Conservation (phyloP, 2,329 filamentous ascomycete genomes). For the Talaromyces marneffei region DNA sequence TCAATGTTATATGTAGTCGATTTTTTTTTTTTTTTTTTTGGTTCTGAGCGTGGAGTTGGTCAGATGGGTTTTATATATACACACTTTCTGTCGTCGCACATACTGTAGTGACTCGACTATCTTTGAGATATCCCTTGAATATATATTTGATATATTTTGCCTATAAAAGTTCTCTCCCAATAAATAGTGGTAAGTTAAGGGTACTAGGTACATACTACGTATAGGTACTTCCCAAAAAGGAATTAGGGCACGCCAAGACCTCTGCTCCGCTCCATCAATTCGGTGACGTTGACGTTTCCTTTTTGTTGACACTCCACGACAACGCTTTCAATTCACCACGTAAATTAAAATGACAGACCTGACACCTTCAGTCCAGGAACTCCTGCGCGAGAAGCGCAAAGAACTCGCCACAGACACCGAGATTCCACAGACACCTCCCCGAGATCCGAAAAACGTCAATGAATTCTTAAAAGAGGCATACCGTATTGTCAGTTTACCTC, state of each 20-base stretch:
- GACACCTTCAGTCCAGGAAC: conserved; percentile 31
- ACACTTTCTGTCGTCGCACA: background rate
- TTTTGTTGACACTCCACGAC: background rate
- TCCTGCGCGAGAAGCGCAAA: conserved; percentile 27
- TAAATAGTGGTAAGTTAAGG: background rate
- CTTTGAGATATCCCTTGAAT: conserved; percentile 5
- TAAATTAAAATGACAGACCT: conserved; percentile 35
- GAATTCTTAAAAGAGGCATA: conserved; percentile 92
- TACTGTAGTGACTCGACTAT: background rate
- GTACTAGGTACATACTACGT: too few relatives aligned
- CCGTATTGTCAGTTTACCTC: conserved; percentile 59
- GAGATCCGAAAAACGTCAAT: conserved; percentile 50
- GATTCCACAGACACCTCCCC: conserved; percentile 31
- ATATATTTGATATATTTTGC: background rate
- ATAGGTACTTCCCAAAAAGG: background rate
- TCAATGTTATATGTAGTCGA: background rate
- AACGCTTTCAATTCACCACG: background rate
- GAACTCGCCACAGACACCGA: conserved; percentile 12
- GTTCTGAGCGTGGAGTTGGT: conserved; percentile 11
- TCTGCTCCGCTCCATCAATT: background rate
- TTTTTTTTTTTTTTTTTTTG: background rate
- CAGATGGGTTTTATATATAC: conserved; percentile 4
- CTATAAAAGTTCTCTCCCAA: background rate
- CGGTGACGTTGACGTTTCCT: conserved; percentile 14
- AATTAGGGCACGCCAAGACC: conserved; percentile 12